Base-by-base conservation (phyloP, 345 rosid species). In the Citrus hindsii region DNA sequence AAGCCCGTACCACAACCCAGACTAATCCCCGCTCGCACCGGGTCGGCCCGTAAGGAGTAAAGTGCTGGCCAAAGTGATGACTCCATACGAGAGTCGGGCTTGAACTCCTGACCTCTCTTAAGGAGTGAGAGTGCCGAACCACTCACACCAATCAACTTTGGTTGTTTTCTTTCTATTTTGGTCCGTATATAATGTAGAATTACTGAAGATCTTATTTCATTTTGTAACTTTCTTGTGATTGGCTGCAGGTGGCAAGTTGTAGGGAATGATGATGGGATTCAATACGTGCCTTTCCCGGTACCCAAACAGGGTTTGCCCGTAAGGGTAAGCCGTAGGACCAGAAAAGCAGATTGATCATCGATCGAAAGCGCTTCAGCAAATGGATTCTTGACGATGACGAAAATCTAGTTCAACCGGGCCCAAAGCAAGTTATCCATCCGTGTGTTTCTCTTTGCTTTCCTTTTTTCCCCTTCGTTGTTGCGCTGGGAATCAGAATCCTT, bases 281-380 rank as follows among this genome's bases (percentile, higher is more conserved):
- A 93, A 51, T 95, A 95, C 79, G 96, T 92, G 19, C 99, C 99
- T 65, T 95, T 95, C 76, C 99, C 98, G 1, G 96, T 95, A 16
- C 98, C 99, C 66, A 92, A 86, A 81, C 85, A 76, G 30, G 99
- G 99, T n/a, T 85, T 93, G 74, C 97, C 98, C 33, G 81, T 95
- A 72, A 87, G 83, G 78, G 90, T 93, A 7, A 81, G 58, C 32
- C 88, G 82, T 1, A 85, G 85, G 68, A 79, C 66, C 61, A 53
- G 77, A 53, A 40, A 22, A 59, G 78, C 82, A 53, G 42, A 40
- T 58, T 78, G 70, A 62, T 53, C 12, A 60, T 18, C 33, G 35
- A 60, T 18, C 27, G 35, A 67, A 53, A 76, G 60, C 30, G 21
- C 30, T 58, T 73, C 51, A 9, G 22, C 38, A 38, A 63, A 67